Conservation (phyloP, 2,329 filamentous ascomycete genomes). For the Botrytis paeoniae region DNA sequence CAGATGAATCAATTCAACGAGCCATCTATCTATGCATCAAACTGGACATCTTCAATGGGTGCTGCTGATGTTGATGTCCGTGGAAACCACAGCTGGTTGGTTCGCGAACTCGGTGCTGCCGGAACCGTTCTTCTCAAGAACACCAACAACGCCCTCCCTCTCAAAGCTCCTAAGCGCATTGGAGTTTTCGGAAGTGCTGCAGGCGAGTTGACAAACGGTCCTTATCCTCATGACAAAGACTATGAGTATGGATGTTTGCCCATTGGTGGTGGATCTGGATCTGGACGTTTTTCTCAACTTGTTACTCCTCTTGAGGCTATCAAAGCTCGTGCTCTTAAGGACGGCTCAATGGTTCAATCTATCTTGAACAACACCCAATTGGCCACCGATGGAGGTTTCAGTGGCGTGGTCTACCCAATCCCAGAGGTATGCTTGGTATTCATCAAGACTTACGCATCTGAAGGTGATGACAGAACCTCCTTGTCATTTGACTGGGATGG, state of each 20-base stretch:
- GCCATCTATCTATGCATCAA: slow-evolving; percentile 43
- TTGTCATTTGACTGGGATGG: slow-evolving; percentile 28
- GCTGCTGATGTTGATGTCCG: slow-evolving; percentile 67
- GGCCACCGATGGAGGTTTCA: slow-evolving; percentile 39
- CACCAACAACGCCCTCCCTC: slow-evolving; percentile 57
- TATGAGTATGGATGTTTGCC: slow-evolving; percentile 46
- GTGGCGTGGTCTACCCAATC: slow-evolving; percentile 40
- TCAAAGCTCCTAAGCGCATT: slow-evolving; percentile 46
- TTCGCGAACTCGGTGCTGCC: slow-evolving; percentile 51
- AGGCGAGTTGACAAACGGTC: slow-evolving; percentile 53
- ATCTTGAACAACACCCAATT: slow-evolving; percentile 43
- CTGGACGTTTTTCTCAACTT: slow-evolving; percentile 44
- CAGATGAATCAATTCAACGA: not conserved
- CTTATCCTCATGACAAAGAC: slow-evolving; percentile 22
- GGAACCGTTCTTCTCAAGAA: slow-evolving; percentile 64
- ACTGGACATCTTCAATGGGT: slow-evolving; percentile 5
- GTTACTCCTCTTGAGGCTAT: slow-evolving; percentile 56
- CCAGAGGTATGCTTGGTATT: slow-evolving; percentile 67
- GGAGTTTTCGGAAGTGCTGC: slow-evolving; percentile 56
- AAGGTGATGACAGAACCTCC: slow-evolving; percentile 60
- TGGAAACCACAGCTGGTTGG: slow-evolving; percentile 39
- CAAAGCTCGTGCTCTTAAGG: slow-evolving; percentile 42
- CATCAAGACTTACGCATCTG: slow-evolving; percentile 65
- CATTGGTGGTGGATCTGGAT: slow-evolving; percentile 47
- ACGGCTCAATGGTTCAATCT: slow-evolving; percentile 50